Evolutionary conservation across 2,329 filamentous ascomycete genomes (phyloP).

Genomic region (Sporothrix euskadiensis): DNA sequence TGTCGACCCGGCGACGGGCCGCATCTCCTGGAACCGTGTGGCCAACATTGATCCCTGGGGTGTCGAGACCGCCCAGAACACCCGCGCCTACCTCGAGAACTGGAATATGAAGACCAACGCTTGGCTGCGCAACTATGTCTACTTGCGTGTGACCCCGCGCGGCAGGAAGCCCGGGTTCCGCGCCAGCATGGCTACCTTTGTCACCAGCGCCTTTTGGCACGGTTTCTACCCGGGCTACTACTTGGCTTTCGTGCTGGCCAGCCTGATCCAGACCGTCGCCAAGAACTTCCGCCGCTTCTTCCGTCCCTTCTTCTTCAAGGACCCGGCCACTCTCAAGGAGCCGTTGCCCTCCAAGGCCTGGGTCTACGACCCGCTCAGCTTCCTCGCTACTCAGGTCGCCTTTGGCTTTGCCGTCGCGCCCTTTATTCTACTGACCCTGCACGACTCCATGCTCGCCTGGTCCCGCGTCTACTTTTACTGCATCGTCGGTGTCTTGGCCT

Average conservation of each 20-base stretch:
- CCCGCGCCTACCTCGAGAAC: constrained; percentile 82
- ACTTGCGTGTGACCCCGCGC: constrained; percentile 88
- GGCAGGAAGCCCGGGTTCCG: constrained; percentile 96
- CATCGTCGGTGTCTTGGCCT: constrained; percentile 63
- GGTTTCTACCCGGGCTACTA: constrained; percentile 98
- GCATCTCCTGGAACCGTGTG: constrained; percentile 84
- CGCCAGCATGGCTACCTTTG: constrained; percentile 90
- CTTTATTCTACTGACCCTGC: constrained; percentile 78
- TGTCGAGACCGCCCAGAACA: constrained; percentile 89
- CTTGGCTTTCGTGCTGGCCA: constrained; percentile 82
- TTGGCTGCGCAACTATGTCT: constrained; percentile 95
- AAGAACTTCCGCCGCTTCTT: constrained; percentile 91
- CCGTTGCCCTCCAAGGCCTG: constrained; percentile 73
- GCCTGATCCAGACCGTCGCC: constrained; percentile 87
- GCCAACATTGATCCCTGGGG: constrained; percentile 85
- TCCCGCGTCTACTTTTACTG: constrained; percentile 85
- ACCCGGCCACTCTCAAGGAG: constrained; percentile 65
- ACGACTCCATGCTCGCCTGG: constrained; percentile 74
- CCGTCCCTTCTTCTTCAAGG: constrained; percentile 92
- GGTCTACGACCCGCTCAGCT: constrained; percentile 64
- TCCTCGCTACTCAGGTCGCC: constrained; percentile 39
- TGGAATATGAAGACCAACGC: constrained; percentile 99
- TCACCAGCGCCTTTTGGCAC: constrained; percentile 95
- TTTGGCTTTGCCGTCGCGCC: constrained; percentile 79
- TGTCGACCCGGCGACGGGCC: constrained; percentile 79